Percentiles rank a stretch among this genome's conserved stretches.
phyloP scores from a whole-genome alignment of 257 asterid genomes.

The Mitragyna speciosa region DNA sequence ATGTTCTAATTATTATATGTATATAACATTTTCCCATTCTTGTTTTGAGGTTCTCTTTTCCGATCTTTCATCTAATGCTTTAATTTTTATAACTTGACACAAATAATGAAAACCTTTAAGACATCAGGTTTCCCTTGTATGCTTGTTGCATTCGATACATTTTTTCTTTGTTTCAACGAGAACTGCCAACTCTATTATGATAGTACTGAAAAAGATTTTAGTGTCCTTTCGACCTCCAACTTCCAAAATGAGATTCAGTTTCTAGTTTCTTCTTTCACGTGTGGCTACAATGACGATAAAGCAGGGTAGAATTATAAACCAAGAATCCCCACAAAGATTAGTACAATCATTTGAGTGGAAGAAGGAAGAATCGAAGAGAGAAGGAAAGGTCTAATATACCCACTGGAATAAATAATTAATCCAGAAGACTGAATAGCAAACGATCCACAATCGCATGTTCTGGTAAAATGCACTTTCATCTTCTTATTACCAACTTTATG shows the following conservation, averaged over 20 bases:
- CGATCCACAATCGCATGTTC: background rate
- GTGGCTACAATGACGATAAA: background rate
- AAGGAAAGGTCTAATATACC: background rate
- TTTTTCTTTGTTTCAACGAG: no score
- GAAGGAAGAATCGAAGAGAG: background rate
- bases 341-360: background rate
- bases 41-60: background rate
- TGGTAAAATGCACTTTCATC: slow-evolving; percentile 3
- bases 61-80: background rate
- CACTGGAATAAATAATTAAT: background rate
- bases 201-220: background rate
- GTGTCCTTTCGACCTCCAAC: background rate
- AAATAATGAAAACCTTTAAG: no score
- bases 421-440: background rate
- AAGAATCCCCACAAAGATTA: background rate
- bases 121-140: no score
- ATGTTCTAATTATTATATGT: background rate
- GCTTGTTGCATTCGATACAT: no score
- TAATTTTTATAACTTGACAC: no score
- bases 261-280: no score
- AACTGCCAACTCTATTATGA: background rate
- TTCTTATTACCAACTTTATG: slow-evolving; percentile 7
- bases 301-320: background rate
- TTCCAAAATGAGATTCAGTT: background rate
- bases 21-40: background rate